phyloP scores from a whole-genome alignment of 768 basidiomycete genomes.

The Lactifluus rugatus region DNA sequence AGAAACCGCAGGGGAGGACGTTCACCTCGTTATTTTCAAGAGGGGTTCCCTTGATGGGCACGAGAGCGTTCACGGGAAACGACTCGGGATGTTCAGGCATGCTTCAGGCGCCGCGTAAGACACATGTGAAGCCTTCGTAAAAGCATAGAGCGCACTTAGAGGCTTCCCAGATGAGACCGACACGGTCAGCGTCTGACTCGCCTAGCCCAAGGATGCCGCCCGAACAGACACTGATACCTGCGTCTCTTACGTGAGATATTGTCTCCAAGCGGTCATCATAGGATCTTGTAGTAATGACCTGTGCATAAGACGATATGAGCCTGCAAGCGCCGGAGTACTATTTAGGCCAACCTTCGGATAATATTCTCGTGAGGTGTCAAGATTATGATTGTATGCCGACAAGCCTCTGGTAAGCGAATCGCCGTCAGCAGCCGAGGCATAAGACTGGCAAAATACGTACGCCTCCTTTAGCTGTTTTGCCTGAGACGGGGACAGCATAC shows the following conservation, averaged over 20 bases:
- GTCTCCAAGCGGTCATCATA: constrained; percentile 92
- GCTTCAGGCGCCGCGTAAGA: constrained; percentile 31
- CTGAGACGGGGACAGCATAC: constrained; percentile 93
- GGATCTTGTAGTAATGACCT: constrained; percentile 89
- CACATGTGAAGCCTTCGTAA: neutral
- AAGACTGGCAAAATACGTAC: constrained; percentile 33
- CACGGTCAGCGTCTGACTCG: constrained; percentile 80
- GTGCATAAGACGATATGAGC: constrained; percentile 5
- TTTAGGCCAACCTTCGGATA: constrained; percentile 65
- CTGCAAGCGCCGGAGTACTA: neutral
- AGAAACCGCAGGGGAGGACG: neutral
- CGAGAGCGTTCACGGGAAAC: constrained; percentile 96
- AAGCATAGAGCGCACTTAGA: constrained; percentile 52
- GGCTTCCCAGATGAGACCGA: constrained; percentile 91
- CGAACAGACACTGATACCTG: constrained; percentile 95
- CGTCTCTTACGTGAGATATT: constrained; percentile 82
- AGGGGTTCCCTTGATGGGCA: constrained; percentile 92
- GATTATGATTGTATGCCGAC: constrained; percentile 97
- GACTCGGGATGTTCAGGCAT: constrained; percentile 97
- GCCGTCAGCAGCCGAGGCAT: neutral
- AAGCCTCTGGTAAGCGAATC: constrained; percentile 47
- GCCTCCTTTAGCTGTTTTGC: constrained; percentile 88
- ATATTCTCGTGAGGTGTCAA: constrained; percentile 95
- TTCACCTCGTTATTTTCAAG: constrained; percentile 80
- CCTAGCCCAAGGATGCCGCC: constrained; percentile 94